Conservation (phyloP, 352 stramenopile species). For the Globisporangium emineosum region DNA sequence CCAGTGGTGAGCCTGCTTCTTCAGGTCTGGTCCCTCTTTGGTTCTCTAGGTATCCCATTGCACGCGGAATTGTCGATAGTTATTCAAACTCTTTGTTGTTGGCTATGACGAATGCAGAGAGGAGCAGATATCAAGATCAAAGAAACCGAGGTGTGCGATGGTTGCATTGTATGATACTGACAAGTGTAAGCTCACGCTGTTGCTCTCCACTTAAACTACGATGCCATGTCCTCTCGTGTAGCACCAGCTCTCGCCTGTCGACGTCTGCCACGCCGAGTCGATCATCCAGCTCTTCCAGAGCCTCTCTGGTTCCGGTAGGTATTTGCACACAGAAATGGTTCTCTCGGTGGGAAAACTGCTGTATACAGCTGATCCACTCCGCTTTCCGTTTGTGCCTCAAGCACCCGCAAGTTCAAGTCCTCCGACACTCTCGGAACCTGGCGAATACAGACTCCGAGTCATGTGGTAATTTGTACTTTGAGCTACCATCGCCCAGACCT, state of each 20-base stretch:
- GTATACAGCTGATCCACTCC: not conserved
- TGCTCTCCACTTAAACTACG: not conserved
- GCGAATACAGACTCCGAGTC: constrained; percentile 26
- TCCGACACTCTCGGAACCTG: constrained; percentile 19
- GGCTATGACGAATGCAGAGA: constrained; percentile 25
- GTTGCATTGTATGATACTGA: too few relatives aligned
- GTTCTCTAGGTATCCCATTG: not conserved
- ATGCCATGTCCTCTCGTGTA: constrained; percentile 14
- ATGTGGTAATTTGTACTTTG: constrained; percentile 44
- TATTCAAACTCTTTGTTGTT: too few relatives aligned
- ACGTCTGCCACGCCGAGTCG: constrained; percentile 44
- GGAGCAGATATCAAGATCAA: constrained; percentile 45
- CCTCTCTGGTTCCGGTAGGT: constrained; percentile 38
- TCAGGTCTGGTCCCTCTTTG: constrained; percentile 28
- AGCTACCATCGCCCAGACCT: not conserved
- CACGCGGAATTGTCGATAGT: too few relatives aligned
- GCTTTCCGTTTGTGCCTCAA: constrained; percentile 11
- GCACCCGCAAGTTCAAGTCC: constrained; percentile 31
- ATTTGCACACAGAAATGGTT: too few relatives aligned
- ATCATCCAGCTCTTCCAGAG: constrained; percentile 46
- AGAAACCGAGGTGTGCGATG: constrained; percentile 38
- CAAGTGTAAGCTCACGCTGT: not conserved
- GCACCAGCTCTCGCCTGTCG: constrained; percentile 57
- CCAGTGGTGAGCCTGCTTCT: constrained; percentile 47
- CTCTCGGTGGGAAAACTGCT: too few relatives aligned